Percentiles rank a stretch among this genome's conserved stretches.
Evolutionary conservation across 257 asterid genomes (phyloP).

Genomic region (Primulina tabacum): DNA sequence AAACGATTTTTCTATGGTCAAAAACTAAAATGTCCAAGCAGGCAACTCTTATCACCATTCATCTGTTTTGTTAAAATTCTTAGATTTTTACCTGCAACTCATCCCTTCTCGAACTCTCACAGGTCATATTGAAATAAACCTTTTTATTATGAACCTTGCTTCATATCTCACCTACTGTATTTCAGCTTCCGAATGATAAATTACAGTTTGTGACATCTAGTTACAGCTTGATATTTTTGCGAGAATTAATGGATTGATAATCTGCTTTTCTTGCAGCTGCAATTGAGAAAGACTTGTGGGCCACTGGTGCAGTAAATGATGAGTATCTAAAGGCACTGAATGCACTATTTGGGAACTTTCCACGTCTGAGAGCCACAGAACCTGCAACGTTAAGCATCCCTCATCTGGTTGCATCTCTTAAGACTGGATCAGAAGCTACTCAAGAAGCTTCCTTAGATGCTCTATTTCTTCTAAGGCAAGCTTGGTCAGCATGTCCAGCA

Average conservation of each 20-base stretch:
- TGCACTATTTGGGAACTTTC: constrained; percentile 88
- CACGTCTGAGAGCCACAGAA: constrained; percentile 92
- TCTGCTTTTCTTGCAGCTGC: constrained; percentile 57
- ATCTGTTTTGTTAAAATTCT: too few relatives aligned
- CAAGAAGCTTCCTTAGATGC: constrained; percentile 99
- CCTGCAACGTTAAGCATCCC: constrained; percentile 97
- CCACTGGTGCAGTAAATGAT: constrained; percentile 80
- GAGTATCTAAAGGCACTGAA: constrained; percentile 93
- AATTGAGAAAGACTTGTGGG: constrained; percentile 95
- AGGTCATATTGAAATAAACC: too few relatives aligned
- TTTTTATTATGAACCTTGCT: too few relatives aligned
- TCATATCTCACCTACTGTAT: too few relatives aligned
- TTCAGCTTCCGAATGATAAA: not conserved
- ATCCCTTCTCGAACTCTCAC: too few relatives aligned
- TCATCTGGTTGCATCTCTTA: constrained; percentile 87
- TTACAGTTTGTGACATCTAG: not conserved
- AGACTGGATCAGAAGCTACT: constrained; percentile 90
- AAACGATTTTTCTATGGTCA: too few relatives aligned
- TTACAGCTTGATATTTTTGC: not conserved
- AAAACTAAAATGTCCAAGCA: too few relatives aligned
- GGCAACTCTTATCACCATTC: too few relatives aligned
- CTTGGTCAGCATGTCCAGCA: constrained; percentile 99
- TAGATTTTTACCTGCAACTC: too few relatives aligned
- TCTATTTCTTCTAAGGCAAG: constrained; percentile 86
- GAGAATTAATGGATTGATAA: not conserved